phyloP scores from a whole-genome alignment of 495 filamentous ascomycete species.

The Xylaria intraflava region DNA sequence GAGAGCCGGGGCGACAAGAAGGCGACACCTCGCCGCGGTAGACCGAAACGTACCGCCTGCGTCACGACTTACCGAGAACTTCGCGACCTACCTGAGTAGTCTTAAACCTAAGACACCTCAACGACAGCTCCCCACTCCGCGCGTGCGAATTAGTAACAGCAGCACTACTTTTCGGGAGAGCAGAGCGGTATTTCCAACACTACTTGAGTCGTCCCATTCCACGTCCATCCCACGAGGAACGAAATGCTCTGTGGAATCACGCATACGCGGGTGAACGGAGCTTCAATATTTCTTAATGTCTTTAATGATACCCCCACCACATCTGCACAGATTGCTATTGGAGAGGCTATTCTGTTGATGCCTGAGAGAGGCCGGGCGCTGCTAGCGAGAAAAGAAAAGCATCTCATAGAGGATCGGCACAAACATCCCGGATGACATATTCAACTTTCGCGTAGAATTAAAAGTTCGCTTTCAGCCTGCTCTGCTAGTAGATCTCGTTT shows the following conservation, averaged over 20 bases:
- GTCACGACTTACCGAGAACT: too few species aligned
- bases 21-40: slow-evolving; percentile 14
- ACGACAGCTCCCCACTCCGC: too few species aligned
- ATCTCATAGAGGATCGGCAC: neutral
- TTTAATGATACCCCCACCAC: slow-evolving; percentile 2
- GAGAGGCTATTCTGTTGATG: neutral
- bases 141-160: too few species aligned
- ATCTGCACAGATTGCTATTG: neutral
- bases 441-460: neutral
- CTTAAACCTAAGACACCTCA: too few species aligned
- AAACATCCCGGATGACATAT: neutral
- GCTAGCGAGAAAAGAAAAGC: neutral
- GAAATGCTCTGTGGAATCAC: neutral
- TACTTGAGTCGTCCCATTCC: too few species aligned
- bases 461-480: neutral
- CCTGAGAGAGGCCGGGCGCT: neutral
- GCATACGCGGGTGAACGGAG: neutral
- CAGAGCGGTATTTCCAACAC: too few species aligned
- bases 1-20: slow-evolving; percentile 19
- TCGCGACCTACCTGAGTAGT: too few species aligned
- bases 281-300: neutral
- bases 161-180: too few species aligned
- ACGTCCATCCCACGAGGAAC: too few species aligned
- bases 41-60: too few species aligned
- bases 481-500: neutral